phyloP scores from a whole-genome alignment of 1,284 basidiomycete genomes.

The Tylopilus sp. region DNA sequence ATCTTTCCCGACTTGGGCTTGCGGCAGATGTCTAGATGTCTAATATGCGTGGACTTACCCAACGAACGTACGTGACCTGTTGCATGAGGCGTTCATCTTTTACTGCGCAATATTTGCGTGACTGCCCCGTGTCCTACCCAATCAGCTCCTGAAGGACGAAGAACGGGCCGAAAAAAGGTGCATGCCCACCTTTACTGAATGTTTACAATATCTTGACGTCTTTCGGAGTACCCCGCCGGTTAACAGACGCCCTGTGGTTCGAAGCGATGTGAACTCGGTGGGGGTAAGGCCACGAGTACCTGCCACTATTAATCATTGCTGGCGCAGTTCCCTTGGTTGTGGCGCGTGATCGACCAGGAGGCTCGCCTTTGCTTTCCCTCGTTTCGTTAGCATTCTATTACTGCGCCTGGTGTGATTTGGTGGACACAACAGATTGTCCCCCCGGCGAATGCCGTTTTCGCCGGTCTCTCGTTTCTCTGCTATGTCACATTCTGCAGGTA shows the following conservation, averaged over 20 bases:
- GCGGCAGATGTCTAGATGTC: not conserved
- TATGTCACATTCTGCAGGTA: too few relatives aligned
- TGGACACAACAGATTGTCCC: too few relatives aligned
- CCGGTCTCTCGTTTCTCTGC: too few relatives aligned
- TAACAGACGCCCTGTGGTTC: not conserved
- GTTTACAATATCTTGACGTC: constrained; percentile 5
- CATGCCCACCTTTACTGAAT: not conserved
- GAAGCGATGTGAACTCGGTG: not conserved
- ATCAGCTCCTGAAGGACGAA: not conserved
- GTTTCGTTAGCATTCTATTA: not conserved
- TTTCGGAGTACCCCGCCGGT: not conserved
- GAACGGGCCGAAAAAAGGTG: not conserved
- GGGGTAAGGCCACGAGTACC: not conserved
- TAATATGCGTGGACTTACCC: not conserved
- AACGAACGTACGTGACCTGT: not conserved
- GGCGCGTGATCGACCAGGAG: not conserved
- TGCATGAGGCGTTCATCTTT: not conserved
- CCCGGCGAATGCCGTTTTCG: too few relatives aligned
- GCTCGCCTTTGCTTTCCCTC: not conserved
- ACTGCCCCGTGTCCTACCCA: not conserved
- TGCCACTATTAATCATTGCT: not conserved
- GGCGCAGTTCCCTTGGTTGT: not conserved
- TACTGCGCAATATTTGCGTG: not conserved
- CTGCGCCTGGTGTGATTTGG: not conserved
- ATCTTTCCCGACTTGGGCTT: not conserved